Base-by-base conservation (phyloP, 2,329 filamentous ascomycete genomes). In the Fusarium sp. region DNA sequence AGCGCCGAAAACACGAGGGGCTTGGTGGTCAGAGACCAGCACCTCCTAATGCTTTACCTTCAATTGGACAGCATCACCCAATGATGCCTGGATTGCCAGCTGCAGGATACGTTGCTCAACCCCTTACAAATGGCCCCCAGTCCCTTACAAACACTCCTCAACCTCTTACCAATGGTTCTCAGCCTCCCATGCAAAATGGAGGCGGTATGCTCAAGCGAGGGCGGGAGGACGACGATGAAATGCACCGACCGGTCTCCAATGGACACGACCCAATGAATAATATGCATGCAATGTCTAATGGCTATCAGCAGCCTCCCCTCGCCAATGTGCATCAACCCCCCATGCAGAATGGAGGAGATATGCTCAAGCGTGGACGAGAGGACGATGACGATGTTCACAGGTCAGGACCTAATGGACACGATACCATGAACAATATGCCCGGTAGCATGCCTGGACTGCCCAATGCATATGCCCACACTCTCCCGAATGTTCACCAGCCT, bases 1-100 rank as follows among this genome's bases (percentile, higher is more conserved):
- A 94, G 75, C 88, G 91, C 70, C 88, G 93, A 75, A 92, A 94
- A 76, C 84, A 91, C 70, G 90, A 93, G 72, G 83, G 87, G 51
- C 86, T 83, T 67, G 86, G 88, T 55, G 45, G 35, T 17, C 74
- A 85, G 82, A 85, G 90, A 56, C 87, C 85, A 51, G 83, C 79
- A 77, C 82, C 79, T 82, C 85, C 82, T 23, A 80, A 80, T 6
- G 80, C 82, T 7, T 84, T 89, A 61, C 92, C 86, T 53, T 91
- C 91, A 14, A 87, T 95, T 66, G 91, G 89, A 67, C 87, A 89
- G 64, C 84, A 90, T 25, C 60, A 58, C 51, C 35, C 54, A 27
- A 64, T 63, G 60, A 63, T 63, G 60, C 45, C 60, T 63, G 59
- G 45, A 20, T 45, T 63, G 43, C 60, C 43, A 31, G 58, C 46